Base-by-base conservation (phyloP, 768 basidiomycete species). In the Rhizopogon vulgaris region DNA sequence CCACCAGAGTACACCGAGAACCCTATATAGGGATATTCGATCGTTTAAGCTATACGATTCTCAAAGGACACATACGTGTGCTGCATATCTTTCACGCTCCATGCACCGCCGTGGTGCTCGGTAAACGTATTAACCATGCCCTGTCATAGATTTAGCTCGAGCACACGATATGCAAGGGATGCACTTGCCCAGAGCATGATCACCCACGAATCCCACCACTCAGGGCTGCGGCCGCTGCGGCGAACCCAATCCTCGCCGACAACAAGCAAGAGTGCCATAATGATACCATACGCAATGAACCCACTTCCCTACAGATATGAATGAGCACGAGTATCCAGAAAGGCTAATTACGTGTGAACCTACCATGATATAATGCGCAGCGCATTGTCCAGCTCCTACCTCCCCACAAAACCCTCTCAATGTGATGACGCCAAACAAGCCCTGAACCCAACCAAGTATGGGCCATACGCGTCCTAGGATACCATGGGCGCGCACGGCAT, bases 1-100 rank as follows among this genome's bases (percentile, higher is more conserved):
- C 91, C 91, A 94, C 94, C 92, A 66, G 10, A 68, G n/a, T 2
- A 66, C 17, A 14, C 65, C 65, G 41, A 92, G 71, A 47, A 87
- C 80, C 2, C 87, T 90, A 50, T 2, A 46, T 9, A 36, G 12
- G 34, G 37, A 8, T 3, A 43, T 36, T 48, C 14, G 12, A 49
- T 56, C 40, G 56, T 56, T 36, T 34, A 10, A 22, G 52, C 24
- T 15, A 22, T 6, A 40, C 18, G 36, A 9, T 25, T 18, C 43
- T 10, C 53, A 9, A 38, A n/a, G 12, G 38, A 39, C 6, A 75
- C 87, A 56, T 62, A 90, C 83, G 90, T 92, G 67, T 95, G 93
- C 60, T 94, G 92, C 89, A 94, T 88, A 66, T 95, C 94, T 66
- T 95, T 94, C 49, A 85, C 86, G 2, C 83, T 87, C 94, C 94